Base-by-base conservation (phyloP, 1,284 basidiomycete genomes). In the Cystobasidium slooffiae region DNA sequence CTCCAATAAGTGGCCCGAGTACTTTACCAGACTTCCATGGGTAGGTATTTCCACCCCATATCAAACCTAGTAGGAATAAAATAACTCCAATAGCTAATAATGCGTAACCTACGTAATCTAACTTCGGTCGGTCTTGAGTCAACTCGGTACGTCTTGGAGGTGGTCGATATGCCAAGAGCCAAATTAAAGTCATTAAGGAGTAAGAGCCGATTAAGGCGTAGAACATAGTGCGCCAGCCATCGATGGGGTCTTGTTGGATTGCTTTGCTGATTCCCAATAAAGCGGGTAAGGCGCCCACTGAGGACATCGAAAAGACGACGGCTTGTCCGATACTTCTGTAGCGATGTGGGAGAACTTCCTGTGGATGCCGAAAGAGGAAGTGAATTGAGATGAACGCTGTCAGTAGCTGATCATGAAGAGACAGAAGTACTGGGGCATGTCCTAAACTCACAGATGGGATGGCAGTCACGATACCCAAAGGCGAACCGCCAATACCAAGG, bases 91-190 rank as follows among this genome's bases (percentile, higher is more conserved):
- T 44, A 18, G 65, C 49, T 10, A 74, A 31, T 37, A 74, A 44
- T n/a, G 55, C 41, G 51, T 74, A 74, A 18, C 72, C 72, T 18
- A 74, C 39, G 31, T 52, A 68, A 22, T 74, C 72, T 16, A 74
- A 47, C 41, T 37, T n/a, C 6, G 65, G 53, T 12, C 52, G 20
- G 24, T 68, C 49, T 51, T 68, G 31, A 18, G 65, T 59, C 18
- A 68, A 59, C 52, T 74, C 52, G 18, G 64, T 74, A 16, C 44
- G 37, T 16, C 72, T 52, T 31, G 65, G 65, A 14, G 72, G 72
- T n/a, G 72, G 72, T 58, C 52, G 47, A 49, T 74, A 74, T 24
- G 65, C 55, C 14, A 68, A 9, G 10, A 43, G 10, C 66, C 65
- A 61, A 18, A 68, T 24, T 16, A 68, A 18, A 39, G 66, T 68